Evolutionary conservation across 2,329 filamentous ascomycete genomes (phyloP), one percentile per base, ranked within the genome.

Genomic region (Clonostachys solani): DNA sequence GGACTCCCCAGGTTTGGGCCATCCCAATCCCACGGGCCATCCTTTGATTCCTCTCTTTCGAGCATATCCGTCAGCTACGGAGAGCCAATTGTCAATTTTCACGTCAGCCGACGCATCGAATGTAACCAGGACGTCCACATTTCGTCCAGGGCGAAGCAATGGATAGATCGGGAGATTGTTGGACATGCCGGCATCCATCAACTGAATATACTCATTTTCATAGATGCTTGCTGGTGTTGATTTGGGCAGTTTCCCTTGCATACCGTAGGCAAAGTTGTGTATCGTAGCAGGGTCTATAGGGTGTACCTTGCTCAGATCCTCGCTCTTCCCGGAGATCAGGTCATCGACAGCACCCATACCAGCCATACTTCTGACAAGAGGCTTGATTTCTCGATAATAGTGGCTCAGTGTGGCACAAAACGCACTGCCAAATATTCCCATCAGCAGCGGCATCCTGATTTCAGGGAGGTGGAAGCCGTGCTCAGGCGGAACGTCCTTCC

Each of bases 111-210:
- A 95, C 5, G 91, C 91, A 63, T 99, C 94, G 63, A 99, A 99
- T 4, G 92, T 89, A 42, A 99, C 81, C 42, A 97, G 73, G 40
- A 99, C 78, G 57, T 99, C 94, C 6, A 99, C 86, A 48, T 95
- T 80, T 35, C 94, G 81, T 3, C 92, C 92, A 0, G 90, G 90
- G 12, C 94, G 84, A 16, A 99, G 82, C 5, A 97, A 78, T 0
- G 94, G 94, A 62, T 99, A 99, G 40, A 97, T 92, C 2, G 94
- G 94, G 9, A 99, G 75, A 60, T 99, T 99, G 63, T 99, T 97
- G 54, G 89, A 95, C 94, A 99, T 99, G 44, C 94, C 94, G 2
- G 94, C 92, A 64, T 99, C 94, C 92, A 96, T 97, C 15, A 92
- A 77, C 53, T 89, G 85, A 16, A 92, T 75, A 62, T 95, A 86